Conservation (phyloP, 2,329 filamentous ascomycete genomes). For the Cladosporium sp. region DNA sequence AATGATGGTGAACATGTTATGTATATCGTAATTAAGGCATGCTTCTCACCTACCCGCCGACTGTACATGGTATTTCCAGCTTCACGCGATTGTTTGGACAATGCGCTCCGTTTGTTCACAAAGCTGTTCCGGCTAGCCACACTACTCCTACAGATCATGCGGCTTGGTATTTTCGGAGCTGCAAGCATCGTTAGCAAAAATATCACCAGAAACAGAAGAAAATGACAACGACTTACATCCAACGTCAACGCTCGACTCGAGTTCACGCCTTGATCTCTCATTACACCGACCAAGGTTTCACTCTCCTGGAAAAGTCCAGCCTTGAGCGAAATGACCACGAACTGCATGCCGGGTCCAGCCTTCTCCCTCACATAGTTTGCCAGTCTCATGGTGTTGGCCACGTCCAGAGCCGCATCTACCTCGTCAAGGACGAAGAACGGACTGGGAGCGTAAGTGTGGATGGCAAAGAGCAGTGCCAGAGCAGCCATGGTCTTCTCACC, state of each 20-base stretch:
- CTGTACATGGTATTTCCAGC: background rate
- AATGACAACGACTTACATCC: constrained; percentile 66
- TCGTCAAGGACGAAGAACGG: constrained; percentile 99
- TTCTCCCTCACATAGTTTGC: constrained; percentile 95
- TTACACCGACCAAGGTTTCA: constrained; percentile 91
- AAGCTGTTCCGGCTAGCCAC: background rate
- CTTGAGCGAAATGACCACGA: constrained; percentile 96
- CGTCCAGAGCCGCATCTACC: constrained; percentile 96
- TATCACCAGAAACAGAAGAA: too few relatives aligned
- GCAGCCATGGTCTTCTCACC: constrained; percentile 99
- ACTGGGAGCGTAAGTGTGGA: constrained; percentile 91
- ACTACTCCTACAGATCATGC: background rate
- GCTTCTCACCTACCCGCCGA: background rate
- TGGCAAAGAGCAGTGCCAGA: constrained; percentile 90
- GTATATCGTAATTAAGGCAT: background rate
- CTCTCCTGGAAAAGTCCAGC: constrained; percentile 93
- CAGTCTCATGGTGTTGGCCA: constrained; percentile 93
- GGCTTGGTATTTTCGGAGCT: constrained; percentile 11
- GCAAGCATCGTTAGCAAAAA: background rate
- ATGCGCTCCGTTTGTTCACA: background rate
- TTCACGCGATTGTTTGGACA: background rate
- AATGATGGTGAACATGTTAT: background rate
- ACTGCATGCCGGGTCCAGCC: constrained; percentile 95
- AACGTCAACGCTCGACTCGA: constrained; percentile 86
- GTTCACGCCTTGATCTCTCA: constrained; percentile 90